Percentiles rank a stretch among this genome's conserved stretches.
Conservation (phyloP, 805 yeast species). For the Lipomyces sp. region DNA sequence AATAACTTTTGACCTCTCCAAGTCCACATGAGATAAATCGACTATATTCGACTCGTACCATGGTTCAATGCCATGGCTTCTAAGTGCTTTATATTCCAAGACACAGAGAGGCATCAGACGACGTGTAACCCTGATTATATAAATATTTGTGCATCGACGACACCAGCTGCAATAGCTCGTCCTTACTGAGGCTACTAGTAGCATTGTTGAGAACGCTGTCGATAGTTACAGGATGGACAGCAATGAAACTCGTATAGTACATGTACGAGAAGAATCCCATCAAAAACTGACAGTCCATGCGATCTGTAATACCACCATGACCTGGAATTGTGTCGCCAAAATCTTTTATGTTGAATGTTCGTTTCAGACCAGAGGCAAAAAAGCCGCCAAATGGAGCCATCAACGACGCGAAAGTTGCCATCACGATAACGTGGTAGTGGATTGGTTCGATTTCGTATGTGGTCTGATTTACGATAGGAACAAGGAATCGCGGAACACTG, state of each 20-base stretch:
- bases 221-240: slow-evolving; percentile 59
- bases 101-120: slow-evolving; percentile 26
- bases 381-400: slow-evolving; percentile 99
- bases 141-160: slow-evolving; percentile 62
- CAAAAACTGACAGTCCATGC: slow-evolving; percentile 96
- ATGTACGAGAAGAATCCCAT: slow-evolving; percentile 96
- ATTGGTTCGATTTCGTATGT: slow-evolving; percentile 63
- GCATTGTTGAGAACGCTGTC: slow-evolving; percentile 77
- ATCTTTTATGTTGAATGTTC: slow-evolving; percentile 94
- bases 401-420: slow-evolving; percentile 93
- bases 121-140: slow-evolving; percentile 41
- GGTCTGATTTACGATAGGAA: slow-evolving; percentile 49
- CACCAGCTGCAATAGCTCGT: slow-evolving; percentile 67
- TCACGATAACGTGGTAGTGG: slow-evolving; percentile 80
- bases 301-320: slow-evolving; percentile 96
- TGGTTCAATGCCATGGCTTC: neutral
- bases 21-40: neutral
- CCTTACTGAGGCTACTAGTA: slow-evolving; percentile 66
- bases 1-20: too few relatives aligned
- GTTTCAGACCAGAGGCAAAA: slow-evolving; percentile 93
- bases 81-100: slow-evolving; percentile 6
- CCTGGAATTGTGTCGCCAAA: slow-evolving; percentile 99
- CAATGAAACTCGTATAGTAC: slow-evolving; percentile 89
- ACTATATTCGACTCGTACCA: neutral
- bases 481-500: slow-evolving; percentile 71